phyloP scores from a whole-genome alignment of 495 filamentous ascomycete genomes.

The Neurospora hispaniola region DNA sequence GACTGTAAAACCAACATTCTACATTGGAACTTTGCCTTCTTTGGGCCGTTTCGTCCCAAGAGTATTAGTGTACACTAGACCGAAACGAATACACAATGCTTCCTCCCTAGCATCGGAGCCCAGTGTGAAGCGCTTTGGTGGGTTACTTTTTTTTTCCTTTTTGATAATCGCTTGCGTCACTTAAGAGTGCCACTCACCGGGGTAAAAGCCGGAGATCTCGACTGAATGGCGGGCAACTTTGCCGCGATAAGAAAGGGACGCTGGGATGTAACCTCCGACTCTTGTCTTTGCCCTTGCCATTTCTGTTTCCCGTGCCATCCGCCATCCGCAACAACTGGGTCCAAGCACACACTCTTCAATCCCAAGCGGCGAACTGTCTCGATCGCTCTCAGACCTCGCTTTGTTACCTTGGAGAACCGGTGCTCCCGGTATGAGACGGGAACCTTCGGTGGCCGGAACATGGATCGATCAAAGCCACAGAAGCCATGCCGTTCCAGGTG shows the following conservation, averaged over 20 bases:
- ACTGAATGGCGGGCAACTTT: background rate
- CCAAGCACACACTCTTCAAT: background rate
- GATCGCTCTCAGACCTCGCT: background rate
- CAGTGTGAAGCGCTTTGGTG: background rate
- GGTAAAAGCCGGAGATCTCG: background rate
- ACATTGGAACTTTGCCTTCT: background rate
- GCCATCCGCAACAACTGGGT: background rate
- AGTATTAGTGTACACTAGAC: background rate
- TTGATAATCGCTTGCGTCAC: background rate
- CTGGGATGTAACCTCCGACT: background rate
- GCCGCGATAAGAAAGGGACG: background rate
- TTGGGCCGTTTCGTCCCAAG: background rate
- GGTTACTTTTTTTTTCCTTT: background rate
- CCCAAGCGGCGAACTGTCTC: background rate
- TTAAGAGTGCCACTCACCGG: background rate
- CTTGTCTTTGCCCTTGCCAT: background rate
- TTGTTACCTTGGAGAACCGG: background rate
- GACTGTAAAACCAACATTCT: background rate
- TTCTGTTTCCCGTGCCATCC: background rate
- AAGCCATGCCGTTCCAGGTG: background rate
- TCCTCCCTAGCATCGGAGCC: background rate
- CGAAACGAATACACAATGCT: background rate
- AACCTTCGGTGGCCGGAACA: background rate
- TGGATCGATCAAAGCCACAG: background rate
- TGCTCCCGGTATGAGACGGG: background rate